A percentile compares a stretch with the other conserved stretches of the same genome.
Conservation (phyloP, 2,329 filamentous ascomycete species). For the Colletotrichum sp. region DNA sequence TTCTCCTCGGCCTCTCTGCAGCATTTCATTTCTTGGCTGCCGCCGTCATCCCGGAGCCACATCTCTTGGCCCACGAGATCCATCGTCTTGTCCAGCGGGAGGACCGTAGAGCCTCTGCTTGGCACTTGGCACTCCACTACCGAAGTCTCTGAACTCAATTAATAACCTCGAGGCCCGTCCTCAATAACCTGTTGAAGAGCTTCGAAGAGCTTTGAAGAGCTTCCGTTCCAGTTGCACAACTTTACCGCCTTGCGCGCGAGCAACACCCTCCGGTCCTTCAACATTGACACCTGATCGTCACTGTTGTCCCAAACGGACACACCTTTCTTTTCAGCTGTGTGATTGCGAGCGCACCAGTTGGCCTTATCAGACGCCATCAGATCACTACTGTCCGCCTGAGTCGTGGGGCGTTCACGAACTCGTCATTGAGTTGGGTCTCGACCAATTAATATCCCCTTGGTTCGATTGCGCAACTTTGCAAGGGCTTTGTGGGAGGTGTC, state of each 20-base stretch:
- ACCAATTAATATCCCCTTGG: slow-evolving; percentile 3
- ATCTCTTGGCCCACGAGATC: slow-evolving; percentile 21
- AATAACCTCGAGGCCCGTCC: slow-evolving; percentile 3
- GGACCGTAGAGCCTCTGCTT: slow-evolving; percentile 5
- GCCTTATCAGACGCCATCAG: neutral
- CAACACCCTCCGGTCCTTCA: neutral
- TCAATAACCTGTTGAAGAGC: neutral
- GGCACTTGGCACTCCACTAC: slow-evolving; percentile 17
- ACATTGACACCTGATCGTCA: neutral
- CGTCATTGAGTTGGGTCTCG: neutral
- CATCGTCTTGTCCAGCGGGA: slow-evolving; percentile 13
- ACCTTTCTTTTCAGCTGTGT: neutral
- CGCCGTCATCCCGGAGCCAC: slow-evolving; percentile 18
- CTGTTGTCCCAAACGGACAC: neutral
- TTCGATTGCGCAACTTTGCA: slow-evolving; percentile 19
- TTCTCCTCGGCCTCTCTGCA: slow-evolving; percentile 16
- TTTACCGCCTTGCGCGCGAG: neutral
- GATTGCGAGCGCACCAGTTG: neutral
- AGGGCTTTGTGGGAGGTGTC: neutral
- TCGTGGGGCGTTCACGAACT: neutral
- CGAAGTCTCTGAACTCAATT: slow-evolving; percentile 13
- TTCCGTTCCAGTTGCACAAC: neutral
- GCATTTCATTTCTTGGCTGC: slow-evolving; percentile 8
- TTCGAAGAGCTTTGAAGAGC: slow-evolving; percentile 8
- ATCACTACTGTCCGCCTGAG: neutral